phyloP scores from a whole-genome alignment of 2,329 filamentous ascomycete genomes.

The Nemania diffusa region DNA sequence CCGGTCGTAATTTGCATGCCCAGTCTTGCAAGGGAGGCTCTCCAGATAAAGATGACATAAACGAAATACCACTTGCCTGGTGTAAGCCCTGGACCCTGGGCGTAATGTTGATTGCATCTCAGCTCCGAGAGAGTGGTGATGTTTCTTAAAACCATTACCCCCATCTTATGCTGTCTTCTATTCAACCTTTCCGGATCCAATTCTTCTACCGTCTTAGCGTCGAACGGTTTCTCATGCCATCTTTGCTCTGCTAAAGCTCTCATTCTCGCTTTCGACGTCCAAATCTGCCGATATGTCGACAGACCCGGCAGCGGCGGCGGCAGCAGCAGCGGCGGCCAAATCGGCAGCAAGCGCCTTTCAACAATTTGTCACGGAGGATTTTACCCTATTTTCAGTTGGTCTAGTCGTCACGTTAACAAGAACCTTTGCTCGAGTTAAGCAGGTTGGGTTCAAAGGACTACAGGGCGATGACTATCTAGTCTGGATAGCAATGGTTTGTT shows the following conservation, averaged over 20 bases:
- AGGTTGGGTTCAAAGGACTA: conserved; percentile 34
- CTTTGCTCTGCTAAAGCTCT: not conserved
- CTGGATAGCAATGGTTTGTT: conserved; percentile 49
- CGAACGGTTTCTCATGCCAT: not conserved
- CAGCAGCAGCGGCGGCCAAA: conserved; percentile 3
- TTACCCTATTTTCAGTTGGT: conserved; percentile 35
- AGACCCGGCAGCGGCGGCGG: conserved; percentile 12
- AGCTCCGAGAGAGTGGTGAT: not conserved
- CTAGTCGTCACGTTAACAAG: conserved; percentile 31
- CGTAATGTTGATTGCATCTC: not conserved
- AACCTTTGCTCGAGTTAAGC: conserved; percentile 35
- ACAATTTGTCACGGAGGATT: conserved; percentile 34
- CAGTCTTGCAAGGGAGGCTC: not conserved
- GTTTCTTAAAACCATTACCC: conserved; percentile 5
- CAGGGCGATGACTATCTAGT: conserved; percentile 51
- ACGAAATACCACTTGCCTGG: not conserved
- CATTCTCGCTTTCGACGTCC: not conserved
- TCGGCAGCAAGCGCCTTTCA: conserved; percentile 20
- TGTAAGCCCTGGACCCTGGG: not conserved
- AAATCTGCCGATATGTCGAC: conserved; percentile 12
- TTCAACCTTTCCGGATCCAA: not conserved
- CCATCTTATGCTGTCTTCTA: not conserved
- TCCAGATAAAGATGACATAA: conserved; percentile 1
- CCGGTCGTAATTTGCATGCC: conserved; percentile 4
- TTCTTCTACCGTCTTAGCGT: not conserved